Conservation (phyloP, 164 flowering plant genomes). For the Chimonanthus praecox region DNA sequence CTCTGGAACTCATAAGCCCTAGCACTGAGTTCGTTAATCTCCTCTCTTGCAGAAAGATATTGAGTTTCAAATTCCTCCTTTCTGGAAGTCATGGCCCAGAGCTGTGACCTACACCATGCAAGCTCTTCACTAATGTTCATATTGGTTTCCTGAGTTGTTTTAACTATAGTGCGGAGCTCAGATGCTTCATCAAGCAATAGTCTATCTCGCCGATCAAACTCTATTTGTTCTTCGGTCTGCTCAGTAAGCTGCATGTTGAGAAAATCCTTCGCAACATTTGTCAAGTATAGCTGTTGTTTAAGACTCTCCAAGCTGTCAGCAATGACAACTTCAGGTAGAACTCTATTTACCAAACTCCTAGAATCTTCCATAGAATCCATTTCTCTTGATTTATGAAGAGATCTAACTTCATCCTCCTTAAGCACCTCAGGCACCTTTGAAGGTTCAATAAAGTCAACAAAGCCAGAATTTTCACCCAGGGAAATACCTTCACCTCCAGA, state of each 20-base stretch:
- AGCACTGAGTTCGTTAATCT: conserved; percentile 34
- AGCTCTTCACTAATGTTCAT: conserved; percentile 46
- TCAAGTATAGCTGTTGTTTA: conserved; percentile 51
- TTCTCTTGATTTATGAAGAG: conserved; percentile 32
- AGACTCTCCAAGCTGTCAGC: conserved; percentile 35
- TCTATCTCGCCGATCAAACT: conserved; percentile 26
- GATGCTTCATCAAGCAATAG: conserved; percentile 43
- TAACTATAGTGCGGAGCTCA: conserved; percentile 31
- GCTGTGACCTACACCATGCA: conserved; percentile 44
- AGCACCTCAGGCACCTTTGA: conserved; percentile 35
- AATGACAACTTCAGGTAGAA: conserved; percentile 11
- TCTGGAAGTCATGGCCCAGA: conserved; percentile 29
- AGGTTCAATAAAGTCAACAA: conserved; percentile 38
- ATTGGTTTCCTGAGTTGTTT: conserved; percentile 40
- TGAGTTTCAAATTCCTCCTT: conserved; percentile 45
- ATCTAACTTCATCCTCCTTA: conserved; percentile 43
- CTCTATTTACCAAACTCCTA: conserved; percentile 7
- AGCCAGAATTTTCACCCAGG: conserved; percentile 12
- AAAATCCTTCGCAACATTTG: conserved; percentile 48
- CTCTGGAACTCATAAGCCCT: conserved; percentile 38
- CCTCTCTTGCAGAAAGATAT: conserved; percentile 27
- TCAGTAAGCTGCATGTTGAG: conserved; percentile 53
- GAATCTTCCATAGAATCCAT: conserved; percentile 15
- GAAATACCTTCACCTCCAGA: conserved; percentile 8
- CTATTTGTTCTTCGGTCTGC: conserved; percentile 34